Evolutionary conservation across 805 yeast species (phyloP).

Genomic region (Starmerella lactis-condensi): DNA sequence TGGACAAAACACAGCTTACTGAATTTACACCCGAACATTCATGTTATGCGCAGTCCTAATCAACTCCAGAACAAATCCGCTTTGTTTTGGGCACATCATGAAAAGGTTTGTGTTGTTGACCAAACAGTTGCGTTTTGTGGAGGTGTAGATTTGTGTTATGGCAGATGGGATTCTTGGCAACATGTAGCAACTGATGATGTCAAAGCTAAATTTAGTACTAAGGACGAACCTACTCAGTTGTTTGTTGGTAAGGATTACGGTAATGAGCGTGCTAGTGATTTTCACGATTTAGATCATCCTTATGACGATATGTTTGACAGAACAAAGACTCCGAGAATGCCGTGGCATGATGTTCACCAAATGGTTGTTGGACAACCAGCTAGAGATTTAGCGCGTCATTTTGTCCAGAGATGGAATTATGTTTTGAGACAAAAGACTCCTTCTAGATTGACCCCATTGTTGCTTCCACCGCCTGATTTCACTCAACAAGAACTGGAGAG

Average conservation of each 20-base stretch:
- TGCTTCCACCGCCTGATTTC: constrained; percentile 83
- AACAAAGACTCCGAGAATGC: constrained; percentile 72
- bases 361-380: constrained; percentile 87
- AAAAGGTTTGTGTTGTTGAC: constrained; percentile 72
- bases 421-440: constrained; percentile 84
- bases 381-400: constrained; percentile 78
- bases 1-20: constrained; percentile 89
- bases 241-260: constrained; percentile 98
- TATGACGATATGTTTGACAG: constrained; percentile 86
- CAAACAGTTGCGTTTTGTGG: constrained; percentile 80
- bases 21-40: constrained; percentile 68
- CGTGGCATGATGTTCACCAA: constrained; percentile 99
- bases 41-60: constrained; percentile 85
- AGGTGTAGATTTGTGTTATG: constrained; percentile 89
- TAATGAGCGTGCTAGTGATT: constrained; percentile 83
- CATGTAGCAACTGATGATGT: constrained; percentile 74
- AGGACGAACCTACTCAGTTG: constrained; percentile 32
- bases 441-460: constrained; percentile 75
- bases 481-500: constrained; percentile 48
- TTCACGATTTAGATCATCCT: constrained; percentile 61
- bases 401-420: constrained; percentile 95
- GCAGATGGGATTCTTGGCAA: constrained; percentile 91
- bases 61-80: constrained; percentile 75
- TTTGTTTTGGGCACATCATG: constrained; percentile 98
- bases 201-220: constrained; percentile 25